A percentile compares a stretch with the other conserved stretches of the same genome.
These are phyloP conservation scores for Trichoderma afroharzianum DNA, from an alignment of 2,329 filamentous ascomycete genomes.

Conservation along the genomic window DNA sequence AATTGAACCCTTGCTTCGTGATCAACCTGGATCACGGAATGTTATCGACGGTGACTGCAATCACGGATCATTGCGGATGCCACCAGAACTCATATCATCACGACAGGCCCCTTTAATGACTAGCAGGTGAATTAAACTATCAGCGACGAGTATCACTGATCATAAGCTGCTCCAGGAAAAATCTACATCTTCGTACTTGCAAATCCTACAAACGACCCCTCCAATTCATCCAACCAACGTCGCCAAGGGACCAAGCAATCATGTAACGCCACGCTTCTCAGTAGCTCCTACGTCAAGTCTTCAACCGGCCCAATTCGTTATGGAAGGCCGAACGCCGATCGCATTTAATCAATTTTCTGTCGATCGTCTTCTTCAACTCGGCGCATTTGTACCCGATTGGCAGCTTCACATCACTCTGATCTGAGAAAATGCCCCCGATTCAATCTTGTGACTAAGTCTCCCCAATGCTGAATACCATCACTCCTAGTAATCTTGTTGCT, in stretches of 20 bases:
- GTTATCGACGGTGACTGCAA: not conserved
- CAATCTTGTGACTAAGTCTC: not conserved
- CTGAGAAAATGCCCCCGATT: not conserved
- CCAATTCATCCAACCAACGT: not conserved
- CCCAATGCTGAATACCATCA: not conserved
- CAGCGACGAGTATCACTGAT: not conserved
- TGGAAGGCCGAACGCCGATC: not conserved
- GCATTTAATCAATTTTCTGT: not conserved
- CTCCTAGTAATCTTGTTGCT: not conserved
- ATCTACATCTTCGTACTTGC: not conserved
- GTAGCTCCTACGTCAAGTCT: not conserved
- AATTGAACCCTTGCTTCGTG: conserved; percentile 1
- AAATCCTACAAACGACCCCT: not conserved
- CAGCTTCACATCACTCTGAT: not conserved
- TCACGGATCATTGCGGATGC: not conserved
- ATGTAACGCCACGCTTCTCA: not conserved
- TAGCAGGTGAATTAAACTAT: not conserved
- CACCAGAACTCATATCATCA: not conserved
- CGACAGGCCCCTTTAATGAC: not conserved
- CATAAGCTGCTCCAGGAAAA: not conserved
- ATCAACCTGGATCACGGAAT: not conserved
- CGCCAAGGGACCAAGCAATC: not conserved
- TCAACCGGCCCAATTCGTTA: not conserved
- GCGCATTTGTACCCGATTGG: conserved; percentile 1
- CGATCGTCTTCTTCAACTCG: not conserved